Percentiles rank a stretch among this genome's conserved stretches.
These are phyloP conservation scores for Nematodospora valgi DNA, from an alignment of 805 yeast genomes.

Conservation along the genomic window DNA sequence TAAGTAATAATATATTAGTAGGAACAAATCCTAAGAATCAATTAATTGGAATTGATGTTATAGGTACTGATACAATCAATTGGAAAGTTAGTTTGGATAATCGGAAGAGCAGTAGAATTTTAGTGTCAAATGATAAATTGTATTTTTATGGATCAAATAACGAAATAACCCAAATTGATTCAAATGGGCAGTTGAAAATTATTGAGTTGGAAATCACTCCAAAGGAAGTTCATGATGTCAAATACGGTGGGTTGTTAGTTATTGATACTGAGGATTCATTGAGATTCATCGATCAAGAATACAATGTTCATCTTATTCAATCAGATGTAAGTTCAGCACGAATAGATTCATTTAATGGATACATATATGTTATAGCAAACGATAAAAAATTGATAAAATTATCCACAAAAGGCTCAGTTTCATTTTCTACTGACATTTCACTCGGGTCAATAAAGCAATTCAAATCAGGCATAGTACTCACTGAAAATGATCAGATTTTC, in stretches of 20 bases:
- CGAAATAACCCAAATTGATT: conserved; percentile 7
- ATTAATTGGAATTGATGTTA: conserved; percentile 11
- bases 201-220: conserved; percentile 3
- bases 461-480: conserved; percentile 10
- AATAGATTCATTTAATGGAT: conserved; percentile 4
- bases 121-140: neutral
- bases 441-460: conserved; percentile 8
- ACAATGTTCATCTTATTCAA: neutral
- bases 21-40: conserved; percentile 4
- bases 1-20: conserved; percentile 5
- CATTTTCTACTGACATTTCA: conserved; percentile 1
- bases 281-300: neutral
- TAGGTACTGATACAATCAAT: conserved; percentile 1
- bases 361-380: conserved; percentile 4
- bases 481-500: conserved; percentile 11
- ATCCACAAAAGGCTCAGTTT: conserved; percentile 11
- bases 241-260: conserved; percentile 1
- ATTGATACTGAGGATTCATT: conserved; percentile 2
- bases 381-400: conserved; percentile 6
- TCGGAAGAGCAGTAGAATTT: neutral
- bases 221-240: conserved; percentile 1
- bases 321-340: neutral
- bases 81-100: conserved; percentile 10
- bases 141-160: conserved; percentile 2
- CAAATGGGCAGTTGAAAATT: conserved; percentile 2